Base-by-base conservation (phyloP, 345 rosid genomes). In the Cardamine resedifolia region DNA sequence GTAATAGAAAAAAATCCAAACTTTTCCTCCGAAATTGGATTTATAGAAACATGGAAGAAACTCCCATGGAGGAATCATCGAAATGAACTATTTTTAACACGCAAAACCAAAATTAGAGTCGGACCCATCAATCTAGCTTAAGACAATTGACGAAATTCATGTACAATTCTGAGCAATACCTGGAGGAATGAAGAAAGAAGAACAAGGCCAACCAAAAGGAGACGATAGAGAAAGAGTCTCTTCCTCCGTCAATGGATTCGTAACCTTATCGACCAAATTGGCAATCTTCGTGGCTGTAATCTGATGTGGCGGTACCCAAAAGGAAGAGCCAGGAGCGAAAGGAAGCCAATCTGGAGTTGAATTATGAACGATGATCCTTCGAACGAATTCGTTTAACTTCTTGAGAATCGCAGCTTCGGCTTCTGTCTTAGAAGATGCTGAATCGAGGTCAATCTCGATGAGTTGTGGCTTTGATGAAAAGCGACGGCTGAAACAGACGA, bases 301-400 rank as follows among this genome's bases (percentile, higher is more conserved):
- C 14, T 66, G 58, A 52, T 21, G 73, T 0, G 78, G 83, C 0
- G 86, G 85, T 63, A 85, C 88, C 82, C 83, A 81, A 48, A 82
- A 85, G 33, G 88, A 85, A 10, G 81, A 72, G 2, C 85, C 88
- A 4, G 85, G 85, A 0, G 81, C 34, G 45, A 85, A 79, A 52
- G 85, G 83, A 2, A 85, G 82, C 86, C 86, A 85, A 65, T 81
- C 81, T 0, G 88, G 85, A 5, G 85, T 60, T 15, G 85, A 79
- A 10, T 77, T 81, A 30, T 72, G 77, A 24, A 85, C 81, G 18
- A 73, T 57, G 55, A 79, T 44, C 48, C 77, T 76, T 6, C 81
- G 64, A 31, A 85, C 56, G 39, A 79, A 65, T 1, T 80, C 84
- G 70, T 83, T 81, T 7, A 85, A 69, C 68, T 67, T 77, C 67